Conservation (phyloP, 345 rosid species). For the Moricandia arvensis region DNA sequence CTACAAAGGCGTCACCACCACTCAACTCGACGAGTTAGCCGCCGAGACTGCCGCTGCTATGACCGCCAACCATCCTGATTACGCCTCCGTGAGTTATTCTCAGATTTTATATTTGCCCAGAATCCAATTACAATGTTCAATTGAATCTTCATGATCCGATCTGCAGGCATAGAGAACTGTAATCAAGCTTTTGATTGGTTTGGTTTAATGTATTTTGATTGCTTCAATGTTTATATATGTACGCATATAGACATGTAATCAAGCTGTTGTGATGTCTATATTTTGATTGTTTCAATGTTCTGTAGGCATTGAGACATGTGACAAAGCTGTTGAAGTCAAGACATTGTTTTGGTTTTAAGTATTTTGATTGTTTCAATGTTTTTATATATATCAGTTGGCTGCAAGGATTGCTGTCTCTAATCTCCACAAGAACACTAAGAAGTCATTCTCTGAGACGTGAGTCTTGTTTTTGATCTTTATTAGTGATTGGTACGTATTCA, state of each 20-base stretch:
- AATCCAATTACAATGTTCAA: no score
- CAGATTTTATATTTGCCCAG: no score
- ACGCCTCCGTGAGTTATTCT: conserved; percentile 67
- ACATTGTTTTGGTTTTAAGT: not conserved
- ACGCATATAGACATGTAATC: no score
- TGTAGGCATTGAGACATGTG: not conserved
- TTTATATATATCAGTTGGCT: conserved; percentile 66
- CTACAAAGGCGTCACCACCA: conserved; percentile 93
- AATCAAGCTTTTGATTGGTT: not conserved
- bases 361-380: not conserved
- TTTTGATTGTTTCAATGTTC: no score
- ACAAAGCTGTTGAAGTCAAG: not conserved
- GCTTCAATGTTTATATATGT: no score
- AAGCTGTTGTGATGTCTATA: no score
- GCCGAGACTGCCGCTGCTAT: conserved; percentile 96
- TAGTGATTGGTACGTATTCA: not conserved
- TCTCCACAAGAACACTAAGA: conserved; percentile 93
- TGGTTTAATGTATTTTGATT: no score
- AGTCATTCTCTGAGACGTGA: conserved; percentile 93
- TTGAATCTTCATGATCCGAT: not conserved
- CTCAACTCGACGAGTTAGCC: conserved; percentile 95
- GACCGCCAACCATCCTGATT: conserved; percentile 95
- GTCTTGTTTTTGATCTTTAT: conserved; percentile 31
- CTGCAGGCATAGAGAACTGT: not conserved
- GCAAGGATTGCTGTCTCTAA: conserved; percentile 96